Conservation (phyloP, 768 basidiomycete genomes). For the Leccinum ochraceum region DNA sequence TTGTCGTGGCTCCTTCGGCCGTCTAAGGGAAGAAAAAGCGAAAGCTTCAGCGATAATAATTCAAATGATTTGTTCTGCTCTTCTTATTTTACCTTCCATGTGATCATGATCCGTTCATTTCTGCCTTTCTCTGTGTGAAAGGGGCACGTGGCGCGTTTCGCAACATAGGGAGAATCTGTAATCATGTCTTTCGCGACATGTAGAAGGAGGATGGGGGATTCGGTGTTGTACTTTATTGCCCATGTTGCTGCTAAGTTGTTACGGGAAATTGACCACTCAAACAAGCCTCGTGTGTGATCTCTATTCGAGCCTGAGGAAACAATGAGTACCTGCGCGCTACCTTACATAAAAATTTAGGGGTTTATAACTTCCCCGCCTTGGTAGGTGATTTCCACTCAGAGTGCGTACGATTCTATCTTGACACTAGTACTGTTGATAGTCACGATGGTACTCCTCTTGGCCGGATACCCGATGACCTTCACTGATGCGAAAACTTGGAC, state of each 20-base stretch:
- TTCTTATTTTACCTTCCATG: not conserved
- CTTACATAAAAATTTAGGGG: no score
- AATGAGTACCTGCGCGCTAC: no score
- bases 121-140: slow-evolving; percentile 1
- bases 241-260: not conserved
- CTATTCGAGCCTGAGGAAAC: not conserved
- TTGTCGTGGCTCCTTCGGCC: slow-evolving; percentile 20
- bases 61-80: no score
- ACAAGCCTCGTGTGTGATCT: not conserved
- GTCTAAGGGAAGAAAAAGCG: slow-evolving; percentile 4
- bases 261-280: not conserved
- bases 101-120: not conserved
- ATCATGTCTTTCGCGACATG: not conserved
- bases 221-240: not conserved
- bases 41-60: not conserved
- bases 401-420: no score
- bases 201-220: not conserved
- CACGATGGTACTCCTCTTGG: no score
- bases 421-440: no score
- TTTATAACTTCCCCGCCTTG: no score
- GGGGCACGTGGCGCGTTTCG: not conserved
- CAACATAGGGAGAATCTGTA: not conserved
- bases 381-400: no score
- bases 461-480: no score
- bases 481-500: no score